A percentile compares a stretch with the other conserved stretches of the same genome.
Conservation (phyloP, 495 filamentous ascomycete genomes). For the Tuber magnatum region DNA sequence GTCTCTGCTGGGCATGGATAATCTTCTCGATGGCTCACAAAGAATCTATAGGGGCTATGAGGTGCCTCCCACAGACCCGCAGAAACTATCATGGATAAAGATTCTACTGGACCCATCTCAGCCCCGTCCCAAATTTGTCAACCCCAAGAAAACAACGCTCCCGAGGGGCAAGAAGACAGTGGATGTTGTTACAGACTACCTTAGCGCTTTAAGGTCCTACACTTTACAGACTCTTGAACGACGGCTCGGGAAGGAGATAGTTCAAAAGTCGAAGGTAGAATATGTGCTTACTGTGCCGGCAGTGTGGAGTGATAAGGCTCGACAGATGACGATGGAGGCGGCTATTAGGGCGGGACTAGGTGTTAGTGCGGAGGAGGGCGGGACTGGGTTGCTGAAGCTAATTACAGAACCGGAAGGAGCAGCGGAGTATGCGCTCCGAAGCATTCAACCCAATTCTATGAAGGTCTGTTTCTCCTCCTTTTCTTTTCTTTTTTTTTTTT, state of each 20-base stretch:
- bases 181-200: conserved; percentile 60
- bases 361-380: conserved; percentile 9
- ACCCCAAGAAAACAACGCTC: conserved; percentile 63
- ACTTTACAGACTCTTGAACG: conserved; percentile 65
- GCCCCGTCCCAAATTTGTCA: conserved; percentile 69
- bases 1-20: background rate
- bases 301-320: conserved; percentile 76
- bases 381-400: conserved; percentile 32
- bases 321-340: conserved; percentile 58
- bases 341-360: conserved; percentile 66
- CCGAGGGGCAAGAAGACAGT: conserved; percentile 59
- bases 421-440: conserved; percentile 49
- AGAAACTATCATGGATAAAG: conserved; percentile 66
- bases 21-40: conserved; percentile 5
- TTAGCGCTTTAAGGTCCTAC: conserved; percentile 62
- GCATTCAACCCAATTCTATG: conserved; percentile 51
- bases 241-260: conserved; percentile 56
- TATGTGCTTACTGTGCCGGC: conserved; percentile 70
- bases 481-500: conserved; percentile 15
- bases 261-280: conserved; percentile 55
- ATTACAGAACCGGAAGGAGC: conserved; percentile 50
- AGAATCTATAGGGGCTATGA: conserved; percentile 62
- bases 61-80: conserved; percentile 64
- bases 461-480: conserved; percentile 27
- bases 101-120: conserved; percentile 71